Base-by-base conservation (phyloP, 495 filamentous ascomycete species). In the Neurospora tetrasperma region DNA sequence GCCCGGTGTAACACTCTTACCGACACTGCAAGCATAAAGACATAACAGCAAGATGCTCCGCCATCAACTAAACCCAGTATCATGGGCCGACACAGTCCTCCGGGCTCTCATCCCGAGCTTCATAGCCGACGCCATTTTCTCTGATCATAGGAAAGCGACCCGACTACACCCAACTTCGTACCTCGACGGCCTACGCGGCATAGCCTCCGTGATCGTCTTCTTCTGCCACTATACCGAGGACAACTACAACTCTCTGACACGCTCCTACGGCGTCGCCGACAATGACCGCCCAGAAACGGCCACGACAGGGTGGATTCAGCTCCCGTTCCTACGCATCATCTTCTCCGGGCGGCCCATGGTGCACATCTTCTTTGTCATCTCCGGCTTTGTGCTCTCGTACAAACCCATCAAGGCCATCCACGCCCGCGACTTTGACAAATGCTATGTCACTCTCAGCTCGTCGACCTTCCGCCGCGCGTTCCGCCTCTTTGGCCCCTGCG, bases 351-450 rank as follows among this genome's bases (percentile, higher is more conserved):
- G 88, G 70, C 88, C 90, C 69, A 91, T 91, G 90, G 90, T 93
- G 11, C 86, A 89, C 77, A 87, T 92, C 68, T 92, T 93, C 83
- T 92, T 92, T 80, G 88, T 92, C 72, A 89, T 93, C 59, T 91
- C 89, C 7, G 90, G 90, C 74, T 91, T 90, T 73, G 89, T 89
- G 1, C 83, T 92, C 10, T 89, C 89, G 16, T 87, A 88, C 74
- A 90, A 91, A 73, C 88, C 90, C 0, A 78, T 92, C 42, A 86
- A 86, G 73, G 80, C 83, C n/a, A 86, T 89, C 48, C 89, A 88
- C 70, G 82, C 80, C 40, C 84, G 86, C 44, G 82, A 86, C 43
- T 73, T 79, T 44, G 76, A 79, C 9, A 79, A 77, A 16, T 77
- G 75, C 76, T 76, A 79, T 73, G 48, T 80, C 23, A 72, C 78